Base-by-base conservation (phyloP, 306 rosid species). In the Hippophae tibetana region DNA sequence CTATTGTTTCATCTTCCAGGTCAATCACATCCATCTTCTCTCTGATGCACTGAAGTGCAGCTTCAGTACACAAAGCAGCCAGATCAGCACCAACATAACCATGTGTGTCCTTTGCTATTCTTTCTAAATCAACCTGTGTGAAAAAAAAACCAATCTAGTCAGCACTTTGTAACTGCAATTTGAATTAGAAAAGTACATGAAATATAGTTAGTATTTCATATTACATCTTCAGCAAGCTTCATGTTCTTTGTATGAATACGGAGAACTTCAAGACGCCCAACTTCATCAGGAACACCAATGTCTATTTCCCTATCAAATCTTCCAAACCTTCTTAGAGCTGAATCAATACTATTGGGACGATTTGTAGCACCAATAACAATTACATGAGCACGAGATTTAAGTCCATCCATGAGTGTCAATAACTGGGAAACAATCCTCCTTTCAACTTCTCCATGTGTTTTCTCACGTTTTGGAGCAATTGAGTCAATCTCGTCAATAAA, bases 381-480 rank as follows among this genome's bases (percentile, higher is more conserved):
- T 14, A 92, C 98, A 73, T 92, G 95, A 0, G 95, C 96, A 50
- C 95, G 93, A 7, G 96, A 83, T 69, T 92, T 92, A 38, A 92
- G 78, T 23, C 98, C 98, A 64, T 92, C 98, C 98, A 92, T 92
- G 68, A 92, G 93, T 2, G 98, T 87, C 83, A 92, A 76, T 13
- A 92, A 96, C 72, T 92, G 98, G 43, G 98, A 92, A 42, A 92
- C 98, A 75, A 92, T 92, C 71, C 96, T 83, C 72, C 95, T 82
- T 83, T 92, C 96, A 69, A 92, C 98, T 76, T 92, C 96, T 46
- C 98, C 98, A 62, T 92, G 81, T n/a, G 98, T 92, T 73, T 92
- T 92, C 80, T 92, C 98, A 42, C 96, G 58, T 83, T 92, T 87
- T 44, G 98, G 98, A 73, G 98, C 96, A 75, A 92, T 88, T 14